Evolutionary conservation across 805 yeast species (phyloP), one percentile per base, ranked within the genome.

Genomic region (Saccharomycopsis vini): DNA sequence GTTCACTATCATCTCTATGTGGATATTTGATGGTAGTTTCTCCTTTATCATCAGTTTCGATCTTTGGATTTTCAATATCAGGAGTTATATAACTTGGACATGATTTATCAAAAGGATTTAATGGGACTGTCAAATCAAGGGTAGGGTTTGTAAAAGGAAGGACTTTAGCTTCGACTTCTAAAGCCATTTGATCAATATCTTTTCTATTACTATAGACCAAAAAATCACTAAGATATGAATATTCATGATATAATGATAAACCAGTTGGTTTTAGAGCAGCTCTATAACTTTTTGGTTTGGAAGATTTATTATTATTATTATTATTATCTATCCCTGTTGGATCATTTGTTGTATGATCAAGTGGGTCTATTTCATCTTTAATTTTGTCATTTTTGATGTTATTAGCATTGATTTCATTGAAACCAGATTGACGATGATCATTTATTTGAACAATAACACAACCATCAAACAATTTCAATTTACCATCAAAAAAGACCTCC

Each of bases 101-200:
- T 6, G 60, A 50, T 28, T 40, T 52, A 28, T 59, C 58, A 56
- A 75, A 81, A 4, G 89, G 90, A 55, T 83, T 81, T 48, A 79
- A 59, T 0, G 89, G 83, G 1, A 84, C 87, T 12, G 80, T 70
- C 44, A 90, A 63, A 53, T 86, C 81, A 24, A 90, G 60, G 48
- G 86, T 82, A 49, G 97, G 72, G 48, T 82, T 74, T 2, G 95
- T 83, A 39, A 87, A 65, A 0, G 85, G 74, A 41, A 90, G 64
- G 21, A 89, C 76, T 61, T 89, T 96, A n/a, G 90, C 71, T 62
- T 92, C 97, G 74, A 90, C 77, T 43, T 79, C 80, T 23, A 86
- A 67, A 2, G 94, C 81, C 42, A 86, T 68, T 20, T 73, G 71
- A 61, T 90, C 97, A 29, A 86, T 80, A 59, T 87, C 83, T 45